Conservation (phyloP, 768 basidiomycete genomes). For the Mycena pura region DNA sequence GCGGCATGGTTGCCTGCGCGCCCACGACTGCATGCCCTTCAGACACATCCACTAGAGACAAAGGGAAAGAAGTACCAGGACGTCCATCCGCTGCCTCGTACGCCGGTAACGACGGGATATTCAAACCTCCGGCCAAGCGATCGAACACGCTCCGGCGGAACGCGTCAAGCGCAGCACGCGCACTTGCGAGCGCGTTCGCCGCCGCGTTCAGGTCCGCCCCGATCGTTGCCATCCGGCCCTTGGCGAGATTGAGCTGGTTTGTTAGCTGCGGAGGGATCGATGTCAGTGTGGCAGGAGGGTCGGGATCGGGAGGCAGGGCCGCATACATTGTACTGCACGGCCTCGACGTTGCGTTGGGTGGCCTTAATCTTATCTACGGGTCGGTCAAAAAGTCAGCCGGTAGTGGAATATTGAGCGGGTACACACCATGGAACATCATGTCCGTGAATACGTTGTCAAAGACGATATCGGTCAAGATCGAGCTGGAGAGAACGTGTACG, state of each 20-base stretch:
- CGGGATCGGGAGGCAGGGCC: too few relatives aligned
- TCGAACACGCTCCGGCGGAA: slow-evolving; percentile 24
- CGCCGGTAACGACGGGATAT: not conserved
- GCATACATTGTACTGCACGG: slow-evolving; percentile 42
- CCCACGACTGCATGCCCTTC: not conserved
- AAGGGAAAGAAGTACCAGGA: not conserved
- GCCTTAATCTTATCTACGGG: slow-evolving; percentile 46
- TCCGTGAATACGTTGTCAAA: slow-evolving; percentile 54
- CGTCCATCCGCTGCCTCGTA: not conserved
- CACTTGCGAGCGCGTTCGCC: slow-evolving; percentile 19
- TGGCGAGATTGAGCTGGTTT: slow-evolving; percentile 11
- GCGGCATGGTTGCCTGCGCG: not conserved
- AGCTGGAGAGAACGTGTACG: slow-evolving; percentile 36
- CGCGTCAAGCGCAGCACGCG: slow-evolving; percentile 19
- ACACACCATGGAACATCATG: slow-evolving; percentile 48
- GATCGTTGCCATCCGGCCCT: slow-evolving; percentile 4
- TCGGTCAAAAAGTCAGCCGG: slow-evolving; percentile 1
- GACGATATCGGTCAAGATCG: slow-evolving; percentile 47
- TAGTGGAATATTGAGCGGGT: not conserved
- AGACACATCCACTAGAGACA: not conserved
- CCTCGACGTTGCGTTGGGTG: slow-evolving; percentile 43
- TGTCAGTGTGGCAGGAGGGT: not conserved
- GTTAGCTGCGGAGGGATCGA: slow-evolving; percentile 11
- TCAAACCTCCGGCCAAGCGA: not conserved
- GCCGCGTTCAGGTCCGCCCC: slow-evolving; percentile 29